These are phyloP conservation scores for Patellifolia procumbens DNA, from an alignment of 179 eudicot genomes.

Conservation along the genomic window DNA sequence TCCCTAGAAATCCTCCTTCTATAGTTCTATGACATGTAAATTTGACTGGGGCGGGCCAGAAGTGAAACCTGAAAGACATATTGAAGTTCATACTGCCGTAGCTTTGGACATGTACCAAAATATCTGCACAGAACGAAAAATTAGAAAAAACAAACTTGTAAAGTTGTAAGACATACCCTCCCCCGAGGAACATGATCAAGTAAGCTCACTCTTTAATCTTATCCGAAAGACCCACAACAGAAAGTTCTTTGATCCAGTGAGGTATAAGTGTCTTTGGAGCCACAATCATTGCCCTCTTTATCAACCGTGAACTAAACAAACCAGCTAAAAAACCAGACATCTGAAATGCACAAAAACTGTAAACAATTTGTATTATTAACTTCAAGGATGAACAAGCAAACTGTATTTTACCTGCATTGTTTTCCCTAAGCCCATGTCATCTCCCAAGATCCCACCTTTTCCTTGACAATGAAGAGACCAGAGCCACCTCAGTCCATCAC, in stretches of 20 bases:
- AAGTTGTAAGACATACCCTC: neutral
- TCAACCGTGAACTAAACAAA: conserved; percentile 64
- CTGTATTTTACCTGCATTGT: conserved; percentile 86
- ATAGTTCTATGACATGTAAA: conserved; percentile 5
- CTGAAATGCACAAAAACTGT: conserved; percentile 37
- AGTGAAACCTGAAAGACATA: conserved; percentile 76
- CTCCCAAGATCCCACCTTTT: conserved; percentile 96
- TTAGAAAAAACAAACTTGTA: neutral
- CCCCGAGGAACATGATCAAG: conserved; percentile 8
- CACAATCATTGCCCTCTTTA: conserved; percentile 76
- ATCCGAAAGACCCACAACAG: conserved; percentile 74
- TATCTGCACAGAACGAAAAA: conserved; percentile 52
- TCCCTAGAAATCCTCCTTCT: neutral
- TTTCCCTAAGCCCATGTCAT: conserved; percentile 99
- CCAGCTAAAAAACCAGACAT: conserved; percentile 89
- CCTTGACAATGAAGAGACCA: conserved; percentile 95
- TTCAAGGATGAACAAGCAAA: neutral
- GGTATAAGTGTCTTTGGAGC: conserved; percentile 95
- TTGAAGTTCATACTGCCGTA: conserved; percentile 88
- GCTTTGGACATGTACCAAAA: conserved; percentile 65
- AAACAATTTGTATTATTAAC: too few relatives aligned
- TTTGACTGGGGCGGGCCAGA: neutral
- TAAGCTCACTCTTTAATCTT: conserved; percentile 82
- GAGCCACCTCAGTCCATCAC: conserved; percentile 96
- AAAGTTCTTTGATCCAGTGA: conserved; percentile 93